phyloP scores from a whole-genome alignment of 306 rosid genomes.

The Vicia faba region DNA sequence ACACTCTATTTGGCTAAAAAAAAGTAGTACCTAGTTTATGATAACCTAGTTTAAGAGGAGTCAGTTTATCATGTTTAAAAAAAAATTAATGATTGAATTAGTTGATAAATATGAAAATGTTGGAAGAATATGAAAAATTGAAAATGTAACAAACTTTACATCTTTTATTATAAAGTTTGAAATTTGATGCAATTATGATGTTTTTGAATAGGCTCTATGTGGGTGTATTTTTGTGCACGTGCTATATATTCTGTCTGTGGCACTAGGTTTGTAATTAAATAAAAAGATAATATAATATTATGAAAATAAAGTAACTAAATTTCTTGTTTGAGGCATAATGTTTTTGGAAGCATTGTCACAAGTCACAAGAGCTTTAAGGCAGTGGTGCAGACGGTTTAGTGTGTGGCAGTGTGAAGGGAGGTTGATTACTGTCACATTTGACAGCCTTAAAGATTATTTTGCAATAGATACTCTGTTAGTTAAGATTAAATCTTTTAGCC shows the following conservation, averaged over 20 bases:
- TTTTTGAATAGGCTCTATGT: constrained; percentile 44
- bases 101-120: no score
- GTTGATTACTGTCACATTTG: constrained; percentile 42
- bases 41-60: no score
- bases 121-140: no score
- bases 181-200: neutral
- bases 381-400: constrained; percentile 40
- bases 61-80: no score
- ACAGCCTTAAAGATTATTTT: constrained; percentile 37
- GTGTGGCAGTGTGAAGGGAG: constrained; percentile 41
- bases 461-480: constrained; percentile 26
- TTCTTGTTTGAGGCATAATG: constrained; percentile 10
- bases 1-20: no score
- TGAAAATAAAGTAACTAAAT: neutral
- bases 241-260: constrained; percentile 52
- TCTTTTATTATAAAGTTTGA: neutral
- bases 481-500: constrained; percentile 16
- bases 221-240: constrained; percentile 70
- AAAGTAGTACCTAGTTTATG: no score
- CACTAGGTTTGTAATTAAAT: constrained; percentile 28
- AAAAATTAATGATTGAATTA: no score
- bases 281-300: no score
- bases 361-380: constrained; percentile 27
- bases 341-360: constrained; percentile 57
- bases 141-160: no score